phyloP scores from a whole-genome alignment of 805 yeast species.

The Monosporozyma aquatica region DNA sequence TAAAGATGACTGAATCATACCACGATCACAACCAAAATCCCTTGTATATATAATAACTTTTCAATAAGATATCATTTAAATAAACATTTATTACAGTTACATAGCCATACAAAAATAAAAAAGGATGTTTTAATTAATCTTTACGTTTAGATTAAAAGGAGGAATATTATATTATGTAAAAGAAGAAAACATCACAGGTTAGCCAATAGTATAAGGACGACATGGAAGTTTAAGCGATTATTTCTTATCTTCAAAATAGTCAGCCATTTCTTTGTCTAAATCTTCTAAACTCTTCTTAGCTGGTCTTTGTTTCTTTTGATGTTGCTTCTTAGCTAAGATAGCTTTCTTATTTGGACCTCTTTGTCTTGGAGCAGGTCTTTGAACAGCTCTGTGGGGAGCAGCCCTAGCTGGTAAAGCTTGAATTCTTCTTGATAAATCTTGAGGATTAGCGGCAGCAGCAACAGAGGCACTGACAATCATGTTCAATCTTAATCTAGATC shows the following conservation, averaged over 20 bases:
- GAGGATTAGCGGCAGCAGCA: constrained; percentile 67
- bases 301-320: constrained; percentile 34
- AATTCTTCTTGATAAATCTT: constrained; percentile 61
- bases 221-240: too few relatives aligned
- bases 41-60: neutral
- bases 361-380: constrained; percentile 1
- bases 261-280: constrained; percentile 97
- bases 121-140: too few relatives aligned
- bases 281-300: constrained; percentile 78
- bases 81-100: neutral
- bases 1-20: too few relatives aligned
- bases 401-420: constrained; percentile 29
- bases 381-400: constrained; percentile 17
- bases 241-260: constrained; percentile 57
- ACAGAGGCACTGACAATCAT: constrained; percentile 77
- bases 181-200: too few relatives aligned
- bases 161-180: neutral
- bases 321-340: constrained; percentile 30
- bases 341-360: constrained; percentile 31
- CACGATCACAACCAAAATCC: too few relatives aligned
- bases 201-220: too few relatives aligned
- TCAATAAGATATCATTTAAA: neutral
- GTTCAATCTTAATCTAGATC: constrained; percentile 65
- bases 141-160: too few relatives aligned
- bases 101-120: neutral